Evolutionary conservation across 2,329 filamentous ascomycete species (phyloP), one percentile per base, ranked within the genome.

Genomic region (Fusarium buharicum): DNA sequence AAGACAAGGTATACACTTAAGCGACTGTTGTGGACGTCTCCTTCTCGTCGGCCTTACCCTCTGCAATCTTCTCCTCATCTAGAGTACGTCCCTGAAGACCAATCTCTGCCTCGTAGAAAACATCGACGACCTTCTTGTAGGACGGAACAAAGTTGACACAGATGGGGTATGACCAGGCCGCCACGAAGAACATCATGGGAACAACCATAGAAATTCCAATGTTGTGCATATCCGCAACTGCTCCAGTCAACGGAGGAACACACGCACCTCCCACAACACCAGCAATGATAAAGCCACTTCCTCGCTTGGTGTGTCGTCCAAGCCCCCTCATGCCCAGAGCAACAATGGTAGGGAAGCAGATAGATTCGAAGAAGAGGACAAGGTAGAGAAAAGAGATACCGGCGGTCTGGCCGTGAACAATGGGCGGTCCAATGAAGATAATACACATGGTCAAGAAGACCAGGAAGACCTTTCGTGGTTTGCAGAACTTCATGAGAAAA

Each of bases 301-400:
- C 91, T 58, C 90, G 84, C 79, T 93, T 93, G 31, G 88, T 91
- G 76, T 94, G 88, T 16, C 87, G 84, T 6, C 91, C 91, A 1
- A 93, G 81, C 3, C 90, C 90, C 18, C 89, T 84, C 79, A 92
- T 91, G 9, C 89, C 89, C 3, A 93, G 81, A 4, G 90, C 90
- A 27, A 94, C 86, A 69, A 94, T 92, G 16, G 90, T 93, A 0
- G 91, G 90, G 79, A 93, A 94, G 74, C 88, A 90, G 70, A 92
- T 90, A 4, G 85, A 89, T 76, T 92, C 91, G 75, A 93, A 93
- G 79, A 93, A 92, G 20, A 93, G 81, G 7, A 88, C 86, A 10
- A 90, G 61, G 74, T 86, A 90, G 27, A 92, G 82, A 81, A 92
- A 86, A 6, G 81, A 78, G 59, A 86, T 77, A 39, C 82, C 83